Base-by-base conservation (phyloP, 768 basidiomycete genomes). In the Rhodotorula kratochvilovae region DNA sequence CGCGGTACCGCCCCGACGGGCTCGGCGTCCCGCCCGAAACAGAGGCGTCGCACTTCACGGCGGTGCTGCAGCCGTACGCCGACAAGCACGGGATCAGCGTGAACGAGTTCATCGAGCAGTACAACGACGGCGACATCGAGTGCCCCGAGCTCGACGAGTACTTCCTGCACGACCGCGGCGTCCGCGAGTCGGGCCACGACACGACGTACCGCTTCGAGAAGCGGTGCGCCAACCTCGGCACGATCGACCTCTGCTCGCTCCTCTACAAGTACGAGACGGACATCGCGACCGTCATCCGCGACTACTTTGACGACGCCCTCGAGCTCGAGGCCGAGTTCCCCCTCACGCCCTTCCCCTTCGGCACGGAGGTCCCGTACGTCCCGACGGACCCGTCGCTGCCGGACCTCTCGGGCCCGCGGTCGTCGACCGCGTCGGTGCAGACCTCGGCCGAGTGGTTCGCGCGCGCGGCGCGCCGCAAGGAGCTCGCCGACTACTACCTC, bases 261-360 rank as follows among this genome's bases (percentile, higher is more conserved):
- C 83, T 99, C 57, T 99, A 95, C 87, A 99, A 99, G 84, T 98
- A 97, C 79, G 95, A 99, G 81, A 86, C 92, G 70, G 95, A 99
- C 79, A 98, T 99, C 71, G 96, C 92, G n/a, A 94, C 92, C 17
- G 92, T 93, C 35, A 97, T 99, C 78, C 87, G 89, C 67, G 92
- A 96, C 79, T 88, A 96, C 70, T 98, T 98, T 77, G 90, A 90
- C 77, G 93, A 94, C 79, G 87, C 90, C 80, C 83, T 99, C 63
- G 90, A 94, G 63, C 81, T 99, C 64, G 92, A 93, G 63, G 92
- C 97, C 76, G 91, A 94, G 68, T 99, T 97, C 80, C 83, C 87
- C 5, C 83, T 99, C 59, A 86, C 91, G 19, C 91, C 95, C 3
- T 98, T 94, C 87, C 95, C 95, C 16, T 74, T 91, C 89, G 29